A percentile compares a stretch with the other conserved stretches of the same genome.
Conservation (phyloP, 2,329 filamentous ascomycete genomes). For the Aspergillus sp. region DNA sequence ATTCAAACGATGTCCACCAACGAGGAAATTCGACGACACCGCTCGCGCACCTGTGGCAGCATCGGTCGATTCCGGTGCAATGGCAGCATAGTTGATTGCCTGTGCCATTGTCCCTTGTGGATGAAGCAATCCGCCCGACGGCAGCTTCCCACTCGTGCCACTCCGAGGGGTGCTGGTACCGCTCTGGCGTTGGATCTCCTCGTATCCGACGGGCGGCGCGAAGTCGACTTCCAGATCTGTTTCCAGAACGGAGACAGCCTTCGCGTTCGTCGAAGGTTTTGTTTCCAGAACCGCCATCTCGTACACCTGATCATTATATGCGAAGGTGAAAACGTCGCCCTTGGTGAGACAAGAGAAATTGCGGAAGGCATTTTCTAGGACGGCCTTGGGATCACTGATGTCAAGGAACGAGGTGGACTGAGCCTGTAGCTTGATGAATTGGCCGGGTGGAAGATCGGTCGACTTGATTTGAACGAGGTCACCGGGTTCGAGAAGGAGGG, state of each 20-base stretch:
- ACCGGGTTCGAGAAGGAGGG: conserved; percentile 81
- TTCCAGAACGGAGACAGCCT: conserved; percentile 88
- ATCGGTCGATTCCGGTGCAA: conserved; percentile 73
- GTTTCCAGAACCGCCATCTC: conserved; percentile 92
- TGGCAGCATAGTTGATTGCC: conserved; percentile 92
- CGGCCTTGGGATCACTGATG: conserved; percentile 94
- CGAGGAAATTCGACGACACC: conserved; percentile 73
- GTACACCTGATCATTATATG: conserved; percentile 93
- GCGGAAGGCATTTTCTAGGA: conserved; percentile 92
- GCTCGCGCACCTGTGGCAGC: conserved; percentile 63
- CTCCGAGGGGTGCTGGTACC: conserved; percentile 87
- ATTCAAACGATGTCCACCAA: conserved; percentile 77
- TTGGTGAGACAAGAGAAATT: conserved; percentile 93
- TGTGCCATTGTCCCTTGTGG: conserved; percentile 93
- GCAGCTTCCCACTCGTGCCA: conserved; percentile 58
- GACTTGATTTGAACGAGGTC: conserved; percentile 95
- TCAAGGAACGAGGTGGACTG: conserved; percentile 93
- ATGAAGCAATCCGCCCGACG: conserved; percentile 73
- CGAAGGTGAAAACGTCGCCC: conserved; percentile 92
- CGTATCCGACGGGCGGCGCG: conserved; percentile 88
- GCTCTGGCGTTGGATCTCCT: conserved; percentile 75
- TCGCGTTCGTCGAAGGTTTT: conserved; percentile 78
- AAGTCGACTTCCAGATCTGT: conserved; percentile 97
- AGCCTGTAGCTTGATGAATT: conserved; percentile 93
- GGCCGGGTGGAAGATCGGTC: conserved; percentile 85